Base-by-base conservation (phyloP, 345 rosid species). In the Barbarea vulgaris region DNA sequence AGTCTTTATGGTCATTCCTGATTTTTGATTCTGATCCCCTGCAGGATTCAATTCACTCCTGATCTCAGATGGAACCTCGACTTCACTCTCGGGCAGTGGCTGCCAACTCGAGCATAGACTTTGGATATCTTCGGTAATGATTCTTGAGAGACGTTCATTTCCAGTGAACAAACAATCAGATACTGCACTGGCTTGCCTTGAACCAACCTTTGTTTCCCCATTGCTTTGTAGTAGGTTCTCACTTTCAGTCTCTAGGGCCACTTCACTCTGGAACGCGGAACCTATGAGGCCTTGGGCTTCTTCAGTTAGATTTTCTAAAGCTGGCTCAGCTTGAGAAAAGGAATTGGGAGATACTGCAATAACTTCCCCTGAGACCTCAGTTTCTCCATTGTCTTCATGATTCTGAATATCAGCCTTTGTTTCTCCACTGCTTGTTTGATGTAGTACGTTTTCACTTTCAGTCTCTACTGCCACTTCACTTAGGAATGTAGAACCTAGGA, bases 81-180 rank as follows among this genome's bases (percentile, higher is more conserved):
- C 50, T 53, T 62, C 75, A 64, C 46, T 70, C 44, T 47, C 53
- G 1, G 47, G 31, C 9, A 37, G 34, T 56, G 14, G 31, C 62
- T 48, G 60, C 62, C 72, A 55, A 47, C 61, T 70, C 46, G 28
- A 64, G 62, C 56, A 37, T 30, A 65, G 46, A 58, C 50, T 58
- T 71, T 64, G 73, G 18, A 57, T 14, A 39, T 70, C 72, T 48
- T 77, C 67, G n/a, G 25, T 33, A 53, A 6, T 33, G 65, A 44
- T 42, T 44, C 52, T 36, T 36, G 34, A 18, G 63, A 53, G 59
- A 54, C 7, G 3, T 70, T 55, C 72, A 2, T 17, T 64, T 25
- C 9, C 55, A 47, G 39, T 14, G 1, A 37, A 57, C 34, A 48
- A 18, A 70, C 54, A 25, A 64, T 48, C 68, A 64, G 72, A 58